A percentile compares a stretch with the other conserved stretches of the same genome.
phyloP scores from a whole-genome alignment of 208 protist species.

The Crithidia mellificae region DNA sequence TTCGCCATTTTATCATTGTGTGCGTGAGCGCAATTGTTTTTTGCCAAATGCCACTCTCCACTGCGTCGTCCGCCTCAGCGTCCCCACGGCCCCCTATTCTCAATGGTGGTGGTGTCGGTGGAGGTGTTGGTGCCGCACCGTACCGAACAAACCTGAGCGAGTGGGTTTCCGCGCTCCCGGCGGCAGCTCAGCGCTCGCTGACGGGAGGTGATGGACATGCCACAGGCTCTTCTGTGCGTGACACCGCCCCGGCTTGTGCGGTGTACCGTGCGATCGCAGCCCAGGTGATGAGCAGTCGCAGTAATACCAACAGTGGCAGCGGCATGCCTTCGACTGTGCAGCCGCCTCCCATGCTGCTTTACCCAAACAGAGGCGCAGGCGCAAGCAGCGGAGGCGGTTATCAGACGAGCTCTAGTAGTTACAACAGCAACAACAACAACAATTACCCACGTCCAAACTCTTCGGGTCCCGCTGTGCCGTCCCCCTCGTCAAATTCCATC shows the following conservation, averaged over 20 bases:
- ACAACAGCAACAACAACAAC: no score
- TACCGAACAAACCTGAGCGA: slow-evolving; percentile 34
- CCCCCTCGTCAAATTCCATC: background rate
- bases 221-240: background rate
- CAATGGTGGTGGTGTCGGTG: no score
- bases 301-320: no score
- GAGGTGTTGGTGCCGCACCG: no score
- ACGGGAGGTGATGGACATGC: background rate
- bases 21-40: no score
- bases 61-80: background rate
- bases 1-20: no score
- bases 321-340: background rate
- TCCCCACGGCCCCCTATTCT: background rate
- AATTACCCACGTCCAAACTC: background rate
- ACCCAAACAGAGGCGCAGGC: background rate
- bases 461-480: background rate
- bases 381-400: background rate
- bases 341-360: slow-evolving; percentile 3
- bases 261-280: background rate
- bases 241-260: background rate
- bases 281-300: background rate
- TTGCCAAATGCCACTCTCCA: slow-evolving; percentile 10
- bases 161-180: slow-evolving; percentile 25
- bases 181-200: slow-evolving; percentile 13
- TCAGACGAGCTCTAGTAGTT: no score